A percentile compares a stretch with the other conserved stretches of the same genome.
Conservation (phyloP, 2,329 filamentous ascomycete genomes). For the Alternaria angustiovoidea region DNA sequence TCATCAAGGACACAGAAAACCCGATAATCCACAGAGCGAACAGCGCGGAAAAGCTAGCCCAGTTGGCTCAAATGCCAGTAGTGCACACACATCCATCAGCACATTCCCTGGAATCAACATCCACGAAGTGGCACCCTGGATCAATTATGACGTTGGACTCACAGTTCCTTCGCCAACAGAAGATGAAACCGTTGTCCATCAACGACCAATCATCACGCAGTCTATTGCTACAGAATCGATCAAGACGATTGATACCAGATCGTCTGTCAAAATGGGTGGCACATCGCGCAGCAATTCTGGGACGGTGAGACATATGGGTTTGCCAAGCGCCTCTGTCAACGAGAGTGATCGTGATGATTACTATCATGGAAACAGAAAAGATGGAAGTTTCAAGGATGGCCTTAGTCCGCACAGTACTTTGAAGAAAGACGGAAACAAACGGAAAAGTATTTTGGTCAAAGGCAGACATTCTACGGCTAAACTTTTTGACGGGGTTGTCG, state of each 20-base stretch:
- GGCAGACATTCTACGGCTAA: slow-evolving; percentile 30
- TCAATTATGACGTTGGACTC: slow-evolving; percentile 21
- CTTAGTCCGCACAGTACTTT: background rate
- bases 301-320: background rate
- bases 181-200: background rate
- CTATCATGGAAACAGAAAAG: background rate
- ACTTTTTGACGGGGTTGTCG: slow-evolving; percentile 28
- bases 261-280: background rate
- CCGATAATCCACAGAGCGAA: background rate
- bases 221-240: background rate
- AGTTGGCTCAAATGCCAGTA: slow-evolving; percentile 19
- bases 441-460: slow-evolving; percentile 19
- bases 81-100: slow-evolving; percentile 12
- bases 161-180: background rate
- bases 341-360: background rate
- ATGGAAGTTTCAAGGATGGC: background rate
- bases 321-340: too few relatives aligned
- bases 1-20: background rate
- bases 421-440: slow-evolving; percentile 12
- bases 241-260: background rate
- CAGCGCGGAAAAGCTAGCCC: background rate
- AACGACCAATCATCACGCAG: slow-evolving; percentile 6
- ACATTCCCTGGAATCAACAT: slow-evolving; percentile 19
- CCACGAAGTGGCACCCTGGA: slow-evolving; percentile 37
- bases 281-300: background rate